Conservation (phyloP, 2,329 filamentous ascomycete genomes). For the Aureobasidium sp. region DNA sequence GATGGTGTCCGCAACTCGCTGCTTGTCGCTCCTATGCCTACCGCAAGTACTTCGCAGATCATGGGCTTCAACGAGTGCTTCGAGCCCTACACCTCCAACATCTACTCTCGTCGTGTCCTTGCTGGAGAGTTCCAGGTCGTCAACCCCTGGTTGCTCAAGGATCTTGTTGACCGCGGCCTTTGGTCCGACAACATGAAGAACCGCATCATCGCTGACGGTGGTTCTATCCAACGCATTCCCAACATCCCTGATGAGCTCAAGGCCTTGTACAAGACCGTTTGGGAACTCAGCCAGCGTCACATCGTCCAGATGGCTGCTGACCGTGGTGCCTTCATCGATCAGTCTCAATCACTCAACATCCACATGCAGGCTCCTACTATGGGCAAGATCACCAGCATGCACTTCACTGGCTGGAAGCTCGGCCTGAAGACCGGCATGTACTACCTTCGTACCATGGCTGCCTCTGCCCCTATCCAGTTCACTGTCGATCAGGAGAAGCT, state of each 20-base stretch:
- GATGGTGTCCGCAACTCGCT: conserved; percentile 93
- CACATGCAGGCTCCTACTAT: conserved; percentile 99
- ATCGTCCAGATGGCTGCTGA: conserved; percentile 98
- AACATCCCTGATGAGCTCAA: conserved; percentile 96
- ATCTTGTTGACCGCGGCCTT: conserved; percentile 92
- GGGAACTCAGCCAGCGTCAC: conserved; percentile 94
- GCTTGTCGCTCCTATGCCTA: conserved; percentile 94
- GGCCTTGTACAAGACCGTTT: conserved; percentile 97
- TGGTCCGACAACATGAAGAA: conserved; percentile 99
- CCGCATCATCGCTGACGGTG: conserved; percentile 94
- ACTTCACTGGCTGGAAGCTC: conserved; percentile 98
- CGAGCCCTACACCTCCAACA: conserved; percentile 99
- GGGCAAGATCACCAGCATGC: conserved; percentile 99
- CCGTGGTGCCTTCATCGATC: conserved; percentile 96
- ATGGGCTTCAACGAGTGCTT: conserved; percentile 99
- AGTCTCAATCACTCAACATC: conserved; percentile 98
- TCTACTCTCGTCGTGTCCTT: conserved; percentile 95
- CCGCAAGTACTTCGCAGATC: conserved; percentile 94
- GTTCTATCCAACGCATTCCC: conserved; percentile 92
- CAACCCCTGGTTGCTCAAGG: conserved; percentile 97
- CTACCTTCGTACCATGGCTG: conserved; percentile 96
- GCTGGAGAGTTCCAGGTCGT: conserved; percentile 99
- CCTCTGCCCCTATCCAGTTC: conserved; percentile 95
- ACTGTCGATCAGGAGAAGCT: conserved; percentile 96
- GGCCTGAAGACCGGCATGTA: conserved; percentile 99